Evolutionary conservation across 495 filamentous ascomycete genomes (phyloP).

Genomic region (Daldinia decipiens): DNA sequence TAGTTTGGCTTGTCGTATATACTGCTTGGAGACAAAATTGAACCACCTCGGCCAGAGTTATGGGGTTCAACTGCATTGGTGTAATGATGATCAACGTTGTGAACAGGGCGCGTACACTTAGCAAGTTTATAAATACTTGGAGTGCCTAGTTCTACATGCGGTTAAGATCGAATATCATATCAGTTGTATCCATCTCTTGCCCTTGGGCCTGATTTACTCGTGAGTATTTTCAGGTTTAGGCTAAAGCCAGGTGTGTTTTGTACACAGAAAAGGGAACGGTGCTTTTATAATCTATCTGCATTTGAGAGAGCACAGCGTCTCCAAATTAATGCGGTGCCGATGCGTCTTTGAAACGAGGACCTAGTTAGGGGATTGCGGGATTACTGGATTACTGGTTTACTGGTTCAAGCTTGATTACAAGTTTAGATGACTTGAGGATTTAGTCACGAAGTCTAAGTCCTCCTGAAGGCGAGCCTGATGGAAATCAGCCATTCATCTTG

Average conservation of each 20-base stretch:
- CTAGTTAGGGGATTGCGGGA: not conserved
- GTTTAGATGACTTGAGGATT: constrained; percentile 4
- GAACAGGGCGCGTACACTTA: constrained; percentile 21
- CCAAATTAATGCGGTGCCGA: not conserved
- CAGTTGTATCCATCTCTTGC: constrained; percentile 8
- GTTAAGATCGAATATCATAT: constrained; percentile 17
- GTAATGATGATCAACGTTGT: constrained; percentile 13
- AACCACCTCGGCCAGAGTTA: constrained; percentile 14
- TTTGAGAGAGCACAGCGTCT: not conserved
- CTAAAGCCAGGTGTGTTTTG: not conserved
- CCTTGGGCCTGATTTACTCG: not conserved
- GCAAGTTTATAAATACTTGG: constrained; percentile 15
- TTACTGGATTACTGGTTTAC: not conserved
- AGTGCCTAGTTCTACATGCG: constrained; percentile 28
- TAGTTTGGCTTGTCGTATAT: constrained; percentile 15
- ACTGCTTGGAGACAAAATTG: constrained; percentile 19
- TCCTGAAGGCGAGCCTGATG: not conserved
- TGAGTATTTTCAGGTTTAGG: not conserved
- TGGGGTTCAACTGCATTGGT: constrained; percentile 9
- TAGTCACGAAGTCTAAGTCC: not conserved
- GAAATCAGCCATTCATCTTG: constrained; percentile 5
- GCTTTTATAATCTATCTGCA: not conserved
- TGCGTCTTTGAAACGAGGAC: not conserved
- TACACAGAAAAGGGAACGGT: not conserved
- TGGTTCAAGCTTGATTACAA: constrained; percentile 3